These are phyloP conservation scores for Phytophthora chlamydospora DNA, from an alignment of 352 stramenopile genomes.

Conservation along the genomic window DNA sequence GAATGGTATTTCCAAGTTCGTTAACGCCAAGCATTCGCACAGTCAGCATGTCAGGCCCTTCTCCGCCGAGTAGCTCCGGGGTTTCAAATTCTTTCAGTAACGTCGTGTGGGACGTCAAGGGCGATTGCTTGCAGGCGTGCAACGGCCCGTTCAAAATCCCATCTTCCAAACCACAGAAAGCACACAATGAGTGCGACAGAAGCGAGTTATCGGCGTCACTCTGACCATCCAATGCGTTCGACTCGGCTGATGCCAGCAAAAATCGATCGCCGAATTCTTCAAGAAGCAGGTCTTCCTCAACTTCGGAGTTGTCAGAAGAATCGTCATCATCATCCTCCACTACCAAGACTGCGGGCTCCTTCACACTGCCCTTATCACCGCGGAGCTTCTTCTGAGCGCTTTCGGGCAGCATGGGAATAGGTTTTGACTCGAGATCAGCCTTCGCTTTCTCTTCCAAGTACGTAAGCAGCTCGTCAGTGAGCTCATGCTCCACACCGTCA, in stretches of 20 bases:
- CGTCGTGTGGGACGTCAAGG: conserved; percentile 45
- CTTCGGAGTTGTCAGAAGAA: conserved; percentile 43
- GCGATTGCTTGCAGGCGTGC: conserved; percentile 55
- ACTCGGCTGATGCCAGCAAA: conserved; percentile 16
- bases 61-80: conserved; percentile 45
- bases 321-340: conserved; percentile 35
- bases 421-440: conserved; percentile 60
- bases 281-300: conserved; percentile 53
- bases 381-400: conserved; percentile 40
- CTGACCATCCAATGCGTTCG: conserved; percentile 2
- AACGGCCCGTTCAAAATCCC: conserved; percentile 68
- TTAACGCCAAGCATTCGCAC: conserved; percentile 27
- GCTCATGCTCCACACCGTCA: conserved; percentile 68
- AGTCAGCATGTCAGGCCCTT: conserved; percentile 30
- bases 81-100: conserved; percentile 60
- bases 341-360: conserved; percentile 12
- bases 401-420: conserved; percentile 52
- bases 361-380: conserved; percentile 13
- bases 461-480: conserved; percentile 72
- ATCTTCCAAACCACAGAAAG: conserved; percentile 68
- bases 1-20: conserved; percentile 31
- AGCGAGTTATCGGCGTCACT: conserved; percentile 2
- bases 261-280: conserved; percentile 67
- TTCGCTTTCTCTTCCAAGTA: conserved; percentile 71
- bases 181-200: conserved; percentile 33